These are phyloP conservation scores for Fimicolochytrium jonesii DNA, from an alignment of 192 early-diverging fungal genomes.

Conservation along the genomic window DNA sequence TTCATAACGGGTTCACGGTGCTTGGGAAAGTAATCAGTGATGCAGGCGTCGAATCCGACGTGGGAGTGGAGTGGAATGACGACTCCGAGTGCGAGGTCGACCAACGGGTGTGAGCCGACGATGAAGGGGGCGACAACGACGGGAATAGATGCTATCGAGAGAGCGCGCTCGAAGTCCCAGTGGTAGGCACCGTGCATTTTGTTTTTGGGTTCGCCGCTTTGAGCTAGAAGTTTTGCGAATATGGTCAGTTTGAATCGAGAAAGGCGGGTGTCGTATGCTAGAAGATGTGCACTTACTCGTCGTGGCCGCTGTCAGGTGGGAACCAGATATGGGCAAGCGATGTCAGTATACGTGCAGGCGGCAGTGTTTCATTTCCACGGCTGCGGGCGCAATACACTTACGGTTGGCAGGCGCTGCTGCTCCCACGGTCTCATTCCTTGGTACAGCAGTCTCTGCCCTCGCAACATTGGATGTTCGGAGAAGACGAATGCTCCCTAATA, in stretches of 20 bases:
- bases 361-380: too few species aligned
- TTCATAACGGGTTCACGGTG: slow-evolving; percentile 60
- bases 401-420: too few species aligned
- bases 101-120: slow-evolving; percentile 78
- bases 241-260: neutral
- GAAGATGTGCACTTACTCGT: too few species aligned
- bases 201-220: slow-evolving; percentile 28
- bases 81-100: slow-evolving; percentile 85
- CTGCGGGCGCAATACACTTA: too few species aligned
- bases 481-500: too few species aligned
- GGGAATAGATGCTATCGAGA: slow-evolving; percentile 71
- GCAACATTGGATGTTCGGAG: too few species aligned
- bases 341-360: too few species aligned
- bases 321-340: too few species aligned
- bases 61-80: slow-evolving; percentile 88
- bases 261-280: too few species aligned
- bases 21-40: slow-evolving; percentile 77
- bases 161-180: slow-evolving; percentile 92
- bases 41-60: slow-evolving; percentile 71
- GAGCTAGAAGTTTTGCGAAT: slow-evolving; percentile 1
- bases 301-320: too few species aligned
- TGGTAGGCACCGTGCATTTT: slow-evolving; percentile 84
- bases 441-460: too few species aligned
- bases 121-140: slow-evolving; percentile 71
- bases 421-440: too few species aligned